These are phyloP conservation scores for Lactarius pseudohatsudake DNA, from an alignment of 768 basidiomycete species.

Conservation along the genomic window DNA sequence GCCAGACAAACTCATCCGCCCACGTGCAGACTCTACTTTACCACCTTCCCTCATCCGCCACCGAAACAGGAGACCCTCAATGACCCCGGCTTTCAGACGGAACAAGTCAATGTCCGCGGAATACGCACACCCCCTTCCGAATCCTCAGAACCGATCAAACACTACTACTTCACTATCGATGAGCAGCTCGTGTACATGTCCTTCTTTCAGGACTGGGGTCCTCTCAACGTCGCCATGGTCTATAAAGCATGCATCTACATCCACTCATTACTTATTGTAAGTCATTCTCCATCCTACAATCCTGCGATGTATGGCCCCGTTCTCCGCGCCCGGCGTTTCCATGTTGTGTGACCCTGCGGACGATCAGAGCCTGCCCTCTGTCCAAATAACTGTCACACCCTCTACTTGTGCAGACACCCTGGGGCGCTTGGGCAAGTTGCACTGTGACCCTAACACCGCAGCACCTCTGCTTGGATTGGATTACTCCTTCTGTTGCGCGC, in stretches of 20 bases:
- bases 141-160: constrained; percentile 72
- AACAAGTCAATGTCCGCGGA: constrained; percentile 62
- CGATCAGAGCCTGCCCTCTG: neutral
- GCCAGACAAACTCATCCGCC: constrained; percentile 11
- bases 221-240: constrained; percentile 88
- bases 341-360: neutral
- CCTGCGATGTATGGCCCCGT: neutral
- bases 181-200: constrained; percentile 89
- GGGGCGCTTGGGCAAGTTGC: neutral
- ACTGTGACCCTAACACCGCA: constrained; percentile 1
- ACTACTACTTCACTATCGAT: constrained; percentile 92
- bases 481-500: neutral
- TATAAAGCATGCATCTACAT: constrained; percentile 91
- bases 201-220: constrained; percentile 95
- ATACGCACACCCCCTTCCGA: constrained; percentile 58
- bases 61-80: constrained; percentile 70
- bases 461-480: constrained; percentile 1
- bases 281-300: constrained; percentile 9
- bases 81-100: constrained; percentile 50
- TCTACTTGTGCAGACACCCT: constrained; percentile 2
- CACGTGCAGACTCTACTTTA: constrained; percentile 68
- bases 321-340: neutral
- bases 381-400: neutral
- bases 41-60: constrained; percentile 78
- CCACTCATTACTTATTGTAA: constrained; percentile 64